These are phyloP conservation scores for Usnea hakonensis DNA, from an alignment of 495 filamentous ascomycete species.

Conservation along the genomic window DNA sequence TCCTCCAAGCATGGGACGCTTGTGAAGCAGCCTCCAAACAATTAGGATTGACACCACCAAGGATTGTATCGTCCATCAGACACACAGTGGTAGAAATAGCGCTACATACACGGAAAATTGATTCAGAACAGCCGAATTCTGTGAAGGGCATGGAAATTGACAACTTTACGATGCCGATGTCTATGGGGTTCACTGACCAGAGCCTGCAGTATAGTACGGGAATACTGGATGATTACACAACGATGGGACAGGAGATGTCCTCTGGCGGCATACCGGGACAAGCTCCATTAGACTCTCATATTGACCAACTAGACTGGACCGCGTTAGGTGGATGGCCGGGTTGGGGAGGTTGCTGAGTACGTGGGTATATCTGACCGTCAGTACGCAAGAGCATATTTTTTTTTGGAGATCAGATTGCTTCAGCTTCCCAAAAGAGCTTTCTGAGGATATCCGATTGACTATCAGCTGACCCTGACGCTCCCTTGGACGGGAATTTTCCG, in stretches of 20 bases:
- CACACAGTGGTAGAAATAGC: constrained; percentile 22
- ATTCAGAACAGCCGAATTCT: constrained; percentile 18
- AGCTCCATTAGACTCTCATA: constrained; percentile 20
- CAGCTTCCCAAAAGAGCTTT: too few species aligned
- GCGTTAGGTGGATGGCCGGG: too few species aligned
- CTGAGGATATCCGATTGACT: too few species aligned
- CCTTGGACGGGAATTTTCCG: too few species aligned
- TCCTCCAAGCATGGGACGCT: constrained; percentile 44
- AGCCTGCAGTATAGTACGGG: constrained; percentile 17
- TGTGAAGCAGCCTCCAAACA: constrained; percentile 23
- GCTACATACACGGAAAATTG: constrained; percentile 5
- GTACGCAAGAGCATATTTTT: too few species aligned
- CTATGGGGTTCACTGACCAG: constrained; percentile 17
- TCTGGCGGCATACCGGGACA: constrained; percentile 22
- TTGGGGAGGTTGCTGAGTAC: too few species aligned
- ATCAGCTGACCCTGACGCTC: too few species aligned
- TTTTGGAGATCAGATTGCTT: too few species aligned
- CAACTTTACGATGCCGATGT: constrained; percentile 24
- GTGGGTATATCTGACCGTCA: too few species aligned
- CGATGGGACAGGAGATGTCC: constrained; percentile 14
- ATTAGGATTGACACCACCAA: constrained; percentile 26
- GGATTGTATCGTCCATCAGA: constrained; percentile 37
- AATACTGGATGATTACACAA: constrained; percentile 17
- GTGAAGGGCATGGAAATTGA: constrained; percentile 18
- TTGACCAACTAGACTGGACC: constrained; percentile 30